Base-by-base conservation (phyloP, 345 rosid species). In the Carallia pectinifolia region DNA sequence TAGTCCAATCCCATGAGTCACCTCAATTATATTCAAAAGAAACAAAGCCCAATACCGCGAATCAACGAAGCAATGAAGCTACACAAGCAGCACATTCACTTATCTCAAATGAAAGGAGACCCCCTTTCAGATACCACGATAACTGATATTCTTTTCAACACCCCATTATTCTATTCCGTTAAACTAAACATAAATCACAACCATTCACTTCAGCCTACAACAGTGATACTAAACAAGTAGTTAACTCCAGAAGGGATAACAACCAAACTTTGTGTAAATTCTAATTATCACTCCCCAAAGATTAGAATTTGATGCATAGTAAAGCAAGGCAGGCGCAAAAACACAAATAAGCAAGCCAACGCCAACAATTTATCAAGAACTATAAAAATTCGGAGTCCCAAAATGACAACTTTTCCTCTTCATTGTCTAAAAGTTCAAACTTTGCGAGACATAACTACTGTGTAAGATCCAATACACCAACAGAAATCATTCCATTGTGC, bases 381-480 rank as follows among this genome's bases (percentile, higher is more conserved):
- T 7, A 2, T 15, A 55, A n/a, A 7, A 53, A 2, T 8, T 33
- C 1, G 2, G 31, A 1, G 30, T 10, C 15, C 13, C 6, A 37
- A 62, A 62, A 55, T 19, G 7, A 63, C 17, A 17, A 19, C 7
- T 12, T 54, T 15, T 29, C 39, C 23, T 29, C 47, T 56, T 23
- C 13, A 71, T 71, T 55, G 58, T 56, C 62, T 15, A 39, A 40
- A 52, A 13, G 60, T 30, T 54, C 52, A 67, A 62, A 71, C 34
- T 71, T 38, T 0, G 27, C 10, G 44, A 12, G 38, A 53, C 29
- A 7, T 36, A 44, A 61, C 17, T 39, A 31, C 10, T 53, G 6
- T 66, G 40, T 33, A 69, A 18, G 17, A 68, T 31, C 79, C 65
- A 71, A 54, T 10, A 53, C 23, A 63, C 7, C 31, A 53, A 38